Conservation (phyloP, 1,139 yeast species). For the Nakaseomyces uthaithaninus region DNA sequence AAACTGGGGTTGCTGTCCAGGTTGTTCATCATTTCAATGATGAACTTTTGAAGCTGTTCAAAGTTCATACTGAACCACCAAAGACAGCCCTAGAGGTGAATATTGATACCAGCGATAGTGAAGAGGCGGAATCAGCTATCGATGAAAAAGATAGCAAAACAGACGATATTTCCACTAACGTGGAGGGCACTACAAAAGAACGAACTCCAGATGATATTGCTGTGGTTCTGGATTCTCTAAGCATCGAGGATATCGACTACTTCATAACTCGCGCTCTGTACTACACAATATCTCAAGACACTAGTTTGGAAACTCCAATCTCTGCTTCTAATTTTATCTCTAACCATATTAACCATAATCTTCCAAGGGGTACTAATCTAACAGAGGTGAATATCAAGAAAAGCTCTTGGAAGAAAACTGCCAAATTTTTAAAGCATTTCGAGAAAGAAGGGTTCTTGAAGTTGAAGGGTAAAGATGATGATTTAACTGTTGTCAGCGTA, state of each 20-base stretch:
- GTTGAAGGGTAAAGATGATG: slow-evolving; percentile 67
- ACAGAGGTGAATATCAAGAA: slow-evolving; percentile 61
- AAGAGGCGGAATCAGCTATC: slow-evolving; percentile 6
- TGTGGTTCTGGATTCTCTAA: slow-evolving; percentile 36
- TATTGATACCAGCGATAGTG: slow-evolving; percentile 6
- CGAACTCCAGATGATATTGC: slow-evolving; percentile 16
- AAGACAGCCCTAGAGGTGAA: slow-evolving; percentile 13
- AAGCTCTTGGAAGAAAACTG: slow-evolving; percentile 83
- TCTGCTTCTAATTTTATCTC: slow-evolving; percentile 70
- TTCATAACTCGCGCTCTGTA: slow-evolving; percentile 61
- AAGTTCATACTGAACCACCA: slow-evolving; percentile 40
- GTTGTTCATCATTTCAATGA: slow-evolving; percentile 51
- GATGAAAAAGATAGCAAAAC: too few species aligned
- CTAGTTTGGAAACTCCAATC: slow-evolving; percentile 48
- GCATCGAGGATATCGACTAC: slow-evolving; percentile 67
- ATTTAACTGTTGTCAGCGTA: slow-evolving; percentile 47
- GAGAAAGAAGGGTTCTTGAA: slow-evolving; percentile 65
- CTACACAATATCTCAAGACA: slow-evolving; percentile 56
- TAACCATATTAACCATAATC: slow-evolving; percentile 54
- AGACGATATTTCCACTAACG: too few species aligned
- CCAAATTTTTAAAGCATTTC: slow-evolving; percentile 78
- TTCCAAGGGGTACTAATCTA: slow-evolving; percentile 57
- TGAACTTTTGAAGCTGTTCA: slow-evolving; percentile 40
- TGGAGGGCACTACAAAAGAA: slow-evolving; percentile 9
- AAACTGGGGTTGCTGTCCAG: slow-evolving; percentile 60